A percentile compares a stretch with the other conserved stretches of the same genome.
Conservation (phyloP, 441 rosid species). For the Populus hybrid region DNA sequence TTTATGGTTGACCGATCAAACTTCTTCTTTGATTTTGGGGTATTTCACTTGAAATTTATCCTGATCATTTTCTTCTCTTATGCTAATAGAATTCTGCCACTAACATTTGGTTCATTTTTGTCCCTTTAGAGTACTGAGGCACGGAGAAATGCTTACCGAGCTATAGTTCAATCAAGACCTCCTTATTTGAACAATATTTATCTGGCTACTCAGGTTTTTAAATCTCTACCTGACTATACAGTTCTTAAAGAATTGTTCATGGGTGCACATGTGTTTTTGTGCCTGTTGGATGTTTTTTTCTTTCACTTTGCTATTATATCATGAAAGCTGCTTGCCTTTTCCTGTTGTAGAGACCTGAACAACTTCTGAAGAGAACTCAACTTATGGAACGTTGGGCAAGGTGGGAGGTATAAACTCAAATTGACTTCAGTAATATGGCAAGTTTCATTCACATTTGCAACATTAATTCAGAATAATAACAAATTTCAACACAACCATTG, state of each 20-base stretch:
- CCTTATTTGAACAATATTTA: conserved; percentile 91
- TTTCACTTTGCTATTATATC: neutral
- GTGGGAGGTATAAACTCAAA: conserved; percentile 76
- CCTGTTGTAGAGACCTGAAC: conserved; percentile 85
- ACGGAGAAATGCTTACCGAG: conserved; percentile 89
- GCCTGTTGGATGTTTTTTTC: neutral
- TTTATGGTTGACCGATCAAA: conserved; percentile 97
- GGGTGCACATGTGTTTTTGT: neutral
- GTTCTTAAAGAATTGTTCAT: neutral
- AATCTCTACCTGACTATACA: conserved; percentile 8
- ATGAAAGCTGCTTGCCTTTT: conserved; percentile 10
- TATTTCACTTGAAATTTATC: conserved; percentile 29
- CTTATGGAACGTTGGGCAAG: conserved; percentile 99
- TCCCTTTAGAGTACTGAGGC: conserved; percentile 73
- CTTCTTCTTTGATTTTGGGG: conserved; percentile 98
- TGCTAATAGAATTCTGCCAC: conserved; percentile 2
- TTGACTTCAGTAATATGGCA: conserved; percentile 12
- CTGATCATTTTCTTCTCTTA: neutral
- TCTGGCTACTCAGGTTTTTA: conserved; percentile 94
- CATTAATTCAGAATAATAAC: conserved; percentile 11
- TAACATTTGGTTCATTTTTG: neutral
- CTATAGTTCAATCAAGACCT: conserved; percentile 90
- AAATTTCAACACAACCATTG: conserved; percentile 17
- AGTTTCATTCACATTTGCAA: conserved; percentile 9
- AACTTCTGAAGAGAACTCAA: conserved; percentile 92